Base-by-base conservation (phyloP, 805 yeast genomes). In the Candida odintsovae region DNA sequence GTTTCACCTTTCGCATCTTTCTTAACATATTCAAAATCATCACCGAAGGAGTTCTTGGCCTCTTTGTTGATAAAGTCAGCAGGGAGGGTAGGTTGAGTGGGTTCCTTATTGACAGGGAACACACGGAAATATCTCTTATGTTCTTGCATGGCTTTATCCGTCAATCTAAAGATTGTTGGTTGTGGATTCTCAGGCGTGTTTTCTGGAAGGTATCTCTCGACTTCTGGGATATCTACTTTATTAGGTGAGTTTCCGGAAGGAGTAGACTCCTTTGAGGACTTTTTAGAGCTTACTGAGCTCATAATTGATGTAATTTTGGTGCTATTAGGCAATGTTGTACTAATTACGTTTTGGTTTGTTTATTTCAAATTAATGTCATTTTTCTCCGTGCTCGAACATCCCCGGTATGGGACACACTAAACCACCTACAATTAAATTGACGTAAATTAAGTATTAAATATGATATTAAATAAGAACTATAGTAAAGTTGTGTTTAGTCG, bases 1-100 rank as follows among this genome's bases (percentile, higher is more conserved):
- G 55, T 47, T 44, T 77, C 81, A 19, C 82, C 82, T 19, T 55
- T 55, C n/a, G 63, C 58, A 49, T 76, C 80, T 23, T 53, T 50
- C 28, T 55, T 56, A 3, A 55, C 48, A 8, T 53, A 52, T 36
- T 58, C 58, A 44, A 59, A 69, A 44, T 67, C 73, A 45, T 62
- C 68, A 18, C 62, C 63, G 2, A 47, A 55, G 2, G 57, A 54
- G 28, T 49, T 55, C 12, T 56, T 21, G n/a, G 37, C 42, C 9
- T 51, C 55, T 2, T 44, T 35, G 18, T 51, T 49, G 0, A 53
- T 48, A 42, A 52, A 57, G 4, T 40, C 40, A 4, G 50, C 53
- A 4, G 48, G 25, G 13, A 33, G 18, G 0, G 39, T 46, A 3
- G 58, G 55, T 1, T 42, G 40, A 20, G 45, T 50, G 1, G 46